A percentile compares a stretch with the other conserved stretches of the same genome.
phyloP scores from a whole-genome alignment of 2,329 filamentous ascomycete genomes.

The Akanthomyces lecanii region DNA sequence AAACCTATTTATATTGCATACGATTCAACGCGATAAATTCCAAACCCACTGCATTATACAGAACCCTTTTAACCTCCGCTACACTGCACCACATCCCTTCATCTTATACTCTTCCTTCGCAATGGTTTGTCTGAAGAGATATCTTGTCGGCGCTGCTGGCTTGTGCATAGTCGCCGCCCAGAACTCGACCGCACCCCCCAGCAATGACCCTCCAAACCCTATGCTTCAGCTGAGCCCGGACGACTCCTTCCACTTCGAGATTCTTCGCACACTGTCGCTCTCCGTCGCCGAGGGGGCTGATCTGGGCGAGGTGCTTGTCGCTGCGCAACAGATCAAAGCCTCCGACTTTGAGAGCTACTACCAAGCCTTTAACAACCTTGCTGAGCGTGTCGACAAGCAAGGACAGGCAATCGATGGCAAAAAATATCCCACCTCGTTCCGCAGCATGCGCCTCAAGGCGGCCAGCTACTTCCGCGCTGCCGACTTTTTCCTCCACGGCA shows the following conservation, averaged over 20 bases:
- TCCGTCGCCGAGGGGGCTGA: slow-evolving; percentile 27
- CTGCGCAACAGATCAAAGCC: slow-evolving; percentile 25
- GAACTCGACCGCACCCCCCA: background rate
- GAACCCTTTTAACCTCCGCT: background rate
- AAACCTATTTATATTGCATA: background rate
- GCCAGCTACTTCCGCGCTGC: slow-evolving; percentile 40
- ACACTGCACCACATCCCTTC: background rate
- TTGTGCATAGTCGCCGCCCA: slow-evolving; percentile 8
- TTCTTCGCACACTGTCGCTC: slow-evolving; percentile 23
- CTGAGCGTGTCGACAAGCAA: slow-evolving; percentile 21
- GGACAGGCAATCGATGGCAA: slow-evolving; percentile 21
- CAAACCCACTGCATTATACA: no score
- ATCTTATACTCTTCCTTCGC: background rate
- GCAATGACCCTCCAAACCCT: background rate
- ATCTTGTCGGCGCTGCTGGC: background rate
- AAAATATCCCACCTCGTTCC: slow-evolving; percentile 25
- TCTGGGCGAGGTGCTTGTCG: slow-evolving; percentile 31
- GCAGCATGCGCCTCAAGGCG: slow-evolving; percentile 32
- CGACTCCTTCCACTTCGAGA: slow-evolving; percentile 24
- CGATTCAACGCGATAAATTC: no score
- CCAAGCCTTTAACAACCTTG: slow-evolving; percentile 23
- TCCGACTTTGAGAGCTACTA: slow-evolving; percentile 26
- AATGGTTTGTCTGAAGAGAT: slow-evolving; percentile 9
- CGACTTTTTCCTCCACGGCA: slow-evolving; percentile 39
- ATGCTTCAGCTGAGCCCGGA: slow-evolving; percentile 24